Conservation (phyloP, 441 rosid genomes). For the Eugenia klotzschiana region DNA sequence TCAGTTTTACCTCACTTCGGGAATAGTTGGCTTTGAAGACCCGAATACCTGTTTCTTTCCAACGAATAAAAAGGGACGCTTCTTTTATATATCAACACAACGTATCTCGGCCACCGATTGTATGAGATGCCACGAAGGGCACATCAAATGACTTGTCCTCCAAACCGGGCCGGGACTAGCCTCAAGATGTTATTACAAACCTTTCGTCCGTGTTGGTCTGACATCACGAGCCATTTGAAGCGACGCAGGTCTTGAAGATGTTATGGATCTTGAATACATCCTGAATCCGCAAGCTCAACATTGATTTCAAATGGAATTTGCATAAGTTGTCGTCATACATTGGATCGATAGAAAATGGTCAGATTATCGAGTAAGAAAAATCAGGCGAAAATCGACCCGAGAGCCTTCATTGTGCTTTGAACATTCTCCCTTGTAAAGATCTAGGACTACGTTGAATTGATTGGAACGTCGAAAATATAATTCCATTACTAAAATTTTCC, state of each 20-base stretch:
- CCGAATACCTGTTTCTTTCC: no score
- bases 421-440: accelerated
- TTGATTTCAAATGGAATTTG: not conserved
- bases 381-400: accelerated
- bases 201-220: not conserved
- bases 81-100: no score
- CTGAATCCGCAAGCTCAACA: accelerated
- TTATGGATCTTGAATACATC: accelerated
- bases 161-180: accelerated
- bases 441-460: accelerated
- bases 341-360: accelerated
- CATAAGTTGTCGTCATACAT: accelerated
- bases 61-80: no score
- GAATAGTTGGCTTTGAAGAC: no score
- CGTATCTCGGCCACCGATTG: accelerated
- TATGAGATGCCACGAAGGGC: accelerated
- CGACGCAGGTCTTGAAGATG: accelerated
- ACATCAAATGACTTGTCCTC: not conserved
- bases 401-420: accelerated
- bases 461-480: accelerated
- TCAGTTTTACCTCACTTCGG: no score
- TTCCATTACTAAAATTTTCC: not conserved
- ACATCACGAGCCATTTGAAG: accelerated
- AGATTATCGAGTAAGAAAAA: accelerated
- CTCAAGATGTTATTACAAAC: accelerated